Percentiles rank a stretch among this genome's conserved stretches.
Evolutionary conservation across 2,329 filamentous ascomycete genomes (phyloP).

Genomic region (Podosphaera leucotricha): DNA sequence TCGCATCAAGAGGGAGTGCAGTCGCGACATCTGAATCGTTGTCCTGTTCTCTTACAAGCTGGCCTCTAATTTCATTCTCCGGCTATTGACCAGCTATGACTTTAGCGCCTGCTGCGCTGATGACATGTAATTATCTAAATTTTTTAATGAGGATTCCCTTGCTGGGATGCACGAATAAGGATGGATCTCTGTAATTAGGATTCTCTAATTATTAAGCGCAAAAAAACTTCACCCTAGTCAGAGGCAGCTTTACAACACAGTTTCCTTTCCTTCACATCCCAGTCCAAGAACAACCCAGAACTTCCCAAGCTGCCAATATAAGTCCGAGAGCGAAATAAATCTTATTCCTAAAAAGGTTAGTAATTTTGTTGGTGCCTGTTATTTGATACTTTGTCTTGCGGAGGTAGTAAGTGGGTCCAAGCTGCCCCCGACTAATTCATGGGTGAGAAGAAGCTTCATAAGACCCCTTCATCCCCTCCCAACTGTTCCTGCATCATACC

Average conservation of each 20-base stretch:
- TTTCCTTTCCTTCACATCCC: background rate
- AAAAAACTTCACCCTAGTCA: background rate
- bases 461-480: background rate
- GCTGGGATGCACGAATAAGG: background rate
- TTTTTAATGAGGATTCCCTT: background rate
- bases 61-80: too few relatives aligned
- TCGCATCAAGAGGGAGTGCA: too few relatives aligned
- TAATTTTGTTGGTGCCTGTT: background rate
- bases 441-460: background rate
- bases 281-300: background rate
- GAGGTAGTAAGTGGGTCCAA: background rate
- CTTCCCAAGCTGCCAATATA: background rate
- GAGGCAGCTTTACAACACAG: background rate
- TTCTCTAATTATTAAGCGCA: background rate
- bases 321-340: slow-evolving; percentile 1
- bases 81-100: too few relatives aligned
- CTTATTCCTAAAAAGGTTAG: background rate
- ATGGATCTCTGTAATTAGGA: background rate
- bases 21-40: too few relatives aligned
- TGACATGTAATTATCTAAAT: background rate
- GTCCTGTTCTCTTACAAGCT: too few relatives aligned
- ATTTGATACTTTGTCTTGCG: background rate
- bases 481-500: background rate
- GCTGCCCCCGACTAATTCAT: background rate
- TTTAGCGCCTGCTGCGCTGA: too few relatives aligned